Evolutionary conservation across 768 basidiomycete genomes (phyloP), one percentile per base, ranked within the genome.

Genomic region (Grammothele lineata): DNA sequence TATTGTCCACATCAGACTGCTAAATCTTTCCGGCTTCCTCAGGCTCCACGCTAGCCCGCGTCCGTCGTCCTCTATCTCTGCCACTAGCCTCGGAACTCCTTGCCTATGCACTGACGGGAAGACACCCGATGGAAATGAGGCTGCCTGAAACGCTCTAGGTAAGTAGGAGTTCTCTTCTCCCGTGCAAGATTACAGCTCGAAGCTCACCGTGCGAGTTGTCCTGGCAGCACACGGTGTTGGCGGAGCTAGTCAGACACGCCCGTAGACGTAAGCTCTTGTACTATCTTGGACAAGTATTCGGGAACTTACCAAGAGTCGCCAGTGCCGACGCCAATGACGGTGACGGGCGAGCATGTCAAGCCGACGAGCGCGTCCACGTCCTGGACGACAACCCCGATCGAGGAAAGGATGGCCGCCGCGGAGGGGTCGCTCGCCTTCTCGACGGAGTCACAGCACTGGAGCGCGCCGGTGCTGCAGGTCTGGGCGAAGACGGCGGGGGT

Each of bases 191-290:
- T n/a, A n/a, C n/a, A n/a, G n/a, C n/a, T n/a, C n/a, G n/a, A n/a
- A 43, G 41, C 15, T 32, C 30, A n/a, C 41, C 27, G 27, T 30
- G 27, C 27, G 27, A 30, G 27, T 43, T 48, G 47, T 43, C 32
- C 9, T 40, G 33, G 48, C 48, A 49, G 48, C 36, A 43, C 11
- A 49, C 48, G 36, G 36, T 33, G 21, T 18, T n/a, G 17, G 36
- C 35, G 2, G 41, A 38, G 37, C 42, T 43, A n/a, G n/a, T n/a
- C n/a, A 30, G 6, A 3, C 12, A n/a, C 33, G n/a, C n/a, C n/a
- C n/a, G n/a, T n/a, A n/a, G n/a, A n/a, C n/a, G n/a, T n/a, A n/a
- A n/a, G n/a, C n/a, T n/a, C n/a, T n/a, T n/a, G n/a, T n/a, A n/a
- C n/a, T n/a, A n/a, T n/a, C n/a, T n/a, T n/a, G n/a, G n/a, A n/a